Base-by-base conservation (phyloP, 768 basidiomycete species). In the Xerocomus spinulosus region DNA sequence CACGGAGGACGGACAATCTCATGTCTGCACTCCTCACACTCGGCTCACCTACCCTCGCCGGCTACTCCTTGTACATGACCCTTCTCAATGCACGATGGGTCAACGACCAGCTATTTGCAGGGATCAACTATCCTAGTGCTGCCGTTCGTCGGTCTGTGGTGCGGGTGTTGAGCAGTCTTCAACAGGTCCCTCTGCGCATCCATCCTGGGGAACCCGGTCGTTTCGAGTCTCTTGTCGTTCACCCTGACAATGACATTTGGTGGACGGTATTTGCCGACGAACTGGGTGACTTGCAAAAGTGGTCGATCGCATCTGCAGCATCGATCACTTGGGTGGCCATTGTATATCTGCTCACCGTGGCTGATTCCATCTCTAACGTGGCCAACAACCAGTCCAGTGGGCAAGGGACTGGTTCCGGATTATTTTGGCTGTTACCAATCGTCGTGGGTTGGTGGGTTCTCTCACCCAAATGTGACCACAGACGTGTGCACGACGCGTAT, bases 1-100 rank as follows among this genome's bases (percentile, higher is more conserved):
- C 52, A 10, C 67, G 68, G 42, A 68, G 57, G 21, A 52, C 64
- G 18, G 73, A 74, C 15, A 74, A 77, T 43, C 56, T 76, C 34
- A 62, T 68, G 51, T 70, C 73, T 4, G 67, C 68, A 15, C 13
- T 78, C 8, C 58, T 78, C 28, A 69, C 73, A 1, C 55, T 78
- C 17, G 76, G 76, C 1, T 75, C 73, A 0, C 76, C 76, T 0
- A 58, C 59, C 3, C 68, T 78, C 3, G 73, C 77, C 0, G 70
- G 68, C 4, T 78, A 76, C 53, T 76, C 76, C n/a, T n/a, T n/a
- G n/a, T n/a, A n/a, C n/a, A n/a, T n/a, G n/a, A n/a, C n/a, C n/a
- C n/a, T n/a, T n/a, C n/a, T n/a, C n/a, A n/a, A n/a, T n/a, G n/a
- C n/a, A n/a, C n/a, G n/a, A n/a, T n/a, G n/a, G n/a, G n/a, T 73